phyloP scores from a whole-genome alignment of 306 rosid species.

The Rosa lucieae region DNA sequence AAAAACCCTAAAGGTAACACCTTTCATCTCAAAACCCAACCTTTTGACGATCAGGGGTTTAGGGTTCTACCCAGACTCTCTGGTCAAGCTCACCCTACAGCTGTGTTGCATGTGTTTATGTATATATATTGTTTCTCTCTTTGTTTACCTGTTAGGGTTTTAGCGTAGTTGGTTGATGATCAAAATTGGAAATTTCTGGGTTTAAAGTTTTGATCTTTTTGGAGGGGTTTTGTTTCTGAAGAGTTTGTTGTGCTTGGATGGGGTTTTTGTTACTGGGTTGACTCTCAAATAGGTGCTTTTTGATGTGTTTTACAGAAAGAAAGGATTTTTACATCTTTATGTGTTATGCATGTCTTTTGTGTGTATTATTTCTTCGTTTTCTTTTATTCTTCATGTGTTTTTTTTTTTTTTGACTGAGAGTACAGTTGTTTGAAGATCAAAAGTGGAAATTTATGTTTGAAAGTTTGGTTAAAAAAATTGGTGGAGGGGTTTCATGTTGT shows the following conservation, averaged over 20 bases:
- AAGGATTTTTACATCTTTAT: background rate
- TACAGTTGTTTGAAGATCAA: background rate
- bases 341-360: background rate
- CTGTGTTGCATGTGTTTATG: background rate
- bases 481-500: background rate
- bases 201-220: background rate
- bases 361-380: background rate
- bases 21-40: background rate
- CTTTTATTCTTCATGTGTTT: background rate
- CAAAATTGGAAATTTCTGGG: background rate
- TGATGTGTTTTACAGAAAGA: background rate
- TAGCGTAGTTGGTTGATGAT: background rate
- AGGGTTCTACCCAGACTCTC: conserved; percentile 5
- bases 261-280: background rate
- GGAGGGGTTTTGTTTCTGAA: background rate
- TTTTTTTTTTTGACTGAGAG: background rate
- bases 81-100: background rate
- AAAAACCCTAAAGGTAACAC: conserved; percentile 3
- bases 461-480: background rate
- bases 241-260: background rate
- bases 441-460: background rate
- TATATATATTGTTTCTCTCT: background rate
- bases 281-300: background rate
- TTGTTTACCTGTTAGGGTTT: background rate
- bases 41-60: conserved; percentile 10